These are phyloP conservation scores for Cytospora piceicola DNA, from an alignment of 2,329 filamentous ascomycete species.

Conservation along the genomic window DNA sequence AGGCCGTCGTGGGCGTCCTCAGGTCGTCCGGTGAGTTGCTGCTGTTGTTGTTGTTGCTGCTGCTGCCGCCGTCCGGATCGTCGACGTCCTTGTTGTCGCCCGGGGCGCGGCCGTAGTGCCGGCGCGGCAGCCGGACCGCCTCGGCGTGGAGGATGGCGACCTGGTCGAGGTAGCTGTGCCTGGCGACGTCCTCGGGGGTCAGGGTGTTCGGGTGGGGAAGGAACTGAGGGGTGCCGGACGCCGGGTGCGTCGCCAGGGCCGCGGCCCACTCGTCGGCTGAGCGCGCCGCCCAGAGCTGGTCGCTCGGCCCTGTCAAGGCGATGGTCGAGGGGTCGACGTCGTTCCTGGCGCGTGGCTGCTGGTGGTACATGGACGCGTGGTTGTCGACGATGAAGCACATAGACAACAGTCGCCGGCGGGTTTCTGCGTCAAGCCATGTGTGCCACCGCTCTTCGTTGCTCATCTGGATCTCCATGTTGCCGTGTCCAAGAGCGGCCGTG, in stretches of 20 bases:
- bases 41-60: background rate
- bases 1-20: slow-evolving; percentile 30
- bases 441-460: slow-evolving; percentile 49
- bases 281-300: slow-evolving; percentile 54
- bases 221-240: slow-evolving; percentile 37
- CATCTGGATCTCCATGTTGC: slow-evolving; percentile 25
- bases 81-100: slow-evolving; percentile 7
- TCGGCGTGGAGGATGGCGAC: slow-evolving; percentile 46
- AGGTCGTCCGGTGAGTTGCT: slow-evolving; percentile 30
- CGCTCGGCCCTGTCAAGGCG: slow-evolving; percentile 50
- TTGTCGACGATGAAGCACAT: slow-evolving; percentile 61
- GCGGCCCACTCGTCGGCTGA: slow-evolving; percentile 52
- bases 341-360: slow-evolving; percentile 49
- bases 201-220: slow-evolving; percentile 42
- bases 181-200: slow-evolving; percentile 42
- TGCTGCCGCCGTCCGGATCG: background rate
- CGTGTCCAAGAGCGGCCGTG: slow-evolving; percentile 30
- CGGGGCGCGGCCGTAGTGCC: slow-evolving; percentile 29
- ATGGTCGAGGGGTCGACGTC: slow-evolving; percentile 47
- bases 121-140: slow-evolving; percentile 44
- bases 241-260: slow-evolving; percentile 36
- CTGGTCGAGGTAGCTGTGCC: slow-evolving; percentile 45
- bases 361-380: slow-evolving; percentile 58
- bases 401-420: slow-evolving; percentile 56
- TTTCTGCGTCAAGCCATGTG: slow-evolving; percentile 57